Conservation (phyloP, 352 stramenopile genomes). For the Elongisporangium anandrum region DNA sequence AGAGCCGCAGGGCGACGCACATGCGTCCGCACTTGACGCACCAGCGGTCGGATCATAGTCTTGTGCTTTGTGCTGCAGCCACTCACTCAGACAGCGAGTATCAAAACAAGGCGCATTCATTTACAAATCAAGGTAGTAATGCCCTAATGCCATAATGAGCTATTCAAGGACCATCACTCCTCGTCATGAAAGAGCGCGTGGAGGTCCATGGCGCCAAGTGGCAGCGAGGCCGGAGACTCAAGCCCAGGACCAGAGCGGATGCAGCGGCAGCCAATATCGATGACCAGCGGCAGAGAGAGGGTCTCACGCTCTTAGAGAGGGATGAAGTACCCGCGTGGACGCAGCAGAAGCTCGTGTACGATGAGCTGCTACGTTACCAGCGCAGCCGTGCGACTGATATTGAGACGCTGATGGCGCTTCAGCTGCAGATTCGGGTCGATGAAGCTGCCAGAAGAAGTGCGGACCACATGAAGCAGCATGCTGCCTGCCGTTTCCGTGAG, state of each 20-base stretch:
- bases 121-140: background rate
- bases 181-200: background rate
- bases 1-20: background rate
- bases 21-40: background rate
- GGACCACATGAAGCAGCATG: constrained; percentile 8
- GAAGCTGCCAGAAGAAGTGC: background rate
- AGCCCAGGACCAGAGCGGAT: background rate
- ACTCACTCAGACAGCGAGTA: background rate
- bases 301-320: background rate
- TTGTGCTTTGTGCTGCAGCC: background rate
- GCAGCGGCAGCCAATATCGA: background rate
- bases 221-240: constrained; percentile 2
- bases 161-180: constrained; percentile 2
- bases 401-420: constrained; percentile 7
- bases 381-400: constrained; percentile 28
- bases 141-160: background rate
- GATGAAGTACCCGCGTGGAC: background rate
- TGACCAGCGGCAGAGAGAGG: background rate
- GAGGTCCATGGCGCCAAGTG: background rate
- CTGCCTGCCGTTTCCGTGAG: constrained; percentile 22
- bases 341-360: constrained; percentile 24
- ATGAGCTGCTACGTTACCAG: constrained; percentile 32
- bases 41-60: background rate
- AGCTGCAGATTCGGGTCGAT: background rate
- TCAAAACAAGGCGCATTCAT: background rate